Evolutionary conservation across 2,329 filamentous ascomycete species (phyloP).

Genomic region (Alternaria hordeiaustralica): DNA sequence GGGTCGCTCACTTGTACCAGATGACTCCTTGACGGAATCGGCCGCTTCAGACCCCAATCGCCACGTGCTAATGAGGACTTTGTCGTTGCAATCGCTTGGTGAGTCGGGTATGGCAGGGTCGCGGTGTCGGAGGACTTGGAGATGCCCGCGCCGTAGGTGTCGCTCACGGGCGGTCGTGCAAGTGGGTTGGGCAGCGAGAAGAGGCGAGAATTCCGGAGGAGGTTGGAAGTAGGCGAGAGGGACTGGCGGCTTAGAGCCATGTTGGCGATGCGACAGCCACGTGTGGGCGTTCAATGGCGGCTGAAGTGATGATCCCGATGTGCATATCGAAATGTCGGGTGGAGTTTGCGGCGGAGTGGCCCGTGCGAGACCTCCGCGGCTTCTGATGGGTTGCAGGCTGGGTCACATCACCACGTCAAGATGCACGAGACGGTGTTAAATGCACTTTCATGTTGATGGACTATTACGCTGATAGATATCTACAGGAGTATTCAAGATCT

Average conservation of each 20-base stretch:
- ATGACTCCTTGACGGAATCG: slow-evolving; percentile 73
- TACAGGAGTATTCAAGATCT: background rate
- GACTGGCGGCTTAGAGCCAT: slow-evolving; percentile 46
- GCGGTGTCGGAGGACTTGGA: slow-evolving; percentile 68
- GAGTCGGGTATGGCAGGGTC: slow-evolving; percentile 79
- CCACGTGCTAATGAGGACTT: slow-evolving; percentile 74
- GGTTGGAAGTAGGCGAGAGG: slow-evolving; percentile 66
- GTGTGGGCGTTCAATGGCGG: slow-evolving; percentile 41
- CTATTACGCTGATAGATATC: background rate
- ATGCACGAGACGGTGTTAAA: background rate
- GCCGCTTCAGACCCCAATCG: slow-evolving; percentile 92
- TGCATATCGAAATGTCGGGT: slow-evolving; percentile 17
- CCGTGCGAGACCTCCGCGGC: slow-evolving; percentile 24
- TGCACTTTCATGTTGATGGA: background rate
- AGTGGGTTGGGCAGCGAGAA: slow-evolving; percentile 85
- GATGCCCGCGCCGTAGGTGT: slow-evolving; percentile 55
- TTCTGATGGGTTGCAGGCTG: slow-evolving; percentile 11
- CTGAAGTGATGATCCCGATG: slow-evolving; percentile 28
- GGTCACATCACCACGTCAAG: background rate
- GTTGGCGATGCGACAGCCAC: slow-evolving; percentile 45
- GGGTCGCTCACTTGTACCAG: slow-evolving; percentile 74
- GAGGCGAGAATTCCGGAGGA: slow-evolving; percentile 86
- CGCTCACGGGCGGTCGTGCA: slow-evolving; percentile 61
- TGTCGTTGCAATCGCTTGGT: slow-evolving; percentile 82
- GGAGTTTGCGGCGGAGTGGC: slow-evolving; percentile 16